These are phyloP conservation scores for Dianthus caryophyllus DNA, from an alignment of 148 eudicot genomes.

Conservation along the genomic window DNA sequence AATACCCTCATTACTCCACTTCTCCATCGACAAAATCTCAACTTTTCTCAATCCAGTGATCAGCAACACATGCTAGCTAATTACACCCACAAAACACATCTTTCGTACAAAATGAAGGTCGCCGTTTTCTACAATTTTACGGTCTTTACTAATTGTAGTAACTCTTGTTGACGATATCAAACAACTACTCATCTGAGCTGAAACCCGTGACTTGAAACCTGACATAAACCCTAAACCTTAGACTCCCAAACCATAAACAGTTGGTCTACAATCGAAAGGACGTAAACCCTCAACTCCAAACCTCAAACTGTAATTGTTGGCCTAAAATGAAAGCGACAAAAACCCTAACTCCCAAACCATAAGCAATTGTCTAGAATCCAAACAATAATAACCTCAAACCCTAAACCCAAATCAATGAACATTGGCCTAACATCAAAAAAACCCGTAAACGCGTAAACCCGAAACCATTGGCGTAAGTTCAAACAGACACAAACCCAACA, in stretches of 20 bases:
- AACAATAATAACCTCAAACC: not conserved
- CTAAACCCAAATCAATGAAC: not conserved
- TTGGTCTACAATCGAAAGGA: too few relatives aligned
- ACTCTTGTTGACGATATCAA: too few relatives aligned
- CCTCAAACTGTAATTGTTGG: too few relatives aligned
- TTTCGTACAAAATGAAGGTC: not conserved
- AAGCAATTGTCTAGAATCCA: not conserved
- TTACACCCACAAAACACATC: not conserved
- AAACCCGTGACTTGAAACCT: too few relatives aligned
- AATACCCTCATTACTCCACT: conserved; percentile 4
- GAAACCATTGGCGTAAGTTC: too few relatives aligned
- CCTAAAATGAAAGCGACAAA: not conserved
- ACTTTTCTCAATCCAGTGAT: not conserved
- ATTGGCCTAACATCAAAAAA: too few relatives aligned
- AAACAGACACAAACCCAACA: not conserved
- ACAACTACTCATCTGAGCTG: too few relatives aligned
- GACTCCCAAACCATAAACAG: too few relatives aligned
- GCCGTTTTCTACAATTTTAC: not conserved
- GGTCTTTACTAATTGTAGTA: too few relatives aligned
- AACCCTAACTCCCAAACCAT: conserved; percentile 35
- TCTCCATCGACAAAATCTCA: not conserved
- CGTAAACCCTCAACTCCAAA: not conserved
- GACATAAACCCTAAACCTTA: too few relatives aligned
- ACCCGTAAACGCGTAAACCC: too few relatives aligned
- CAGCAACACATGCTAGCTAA: not conserved